A percentile compares a stretch with the other conserved stretches of the same genome.
Evolutionary conservation across 2,329 filamentous ascomycete species (phyloP).

Genomic region (Calonectria ilicicola): DNA sequence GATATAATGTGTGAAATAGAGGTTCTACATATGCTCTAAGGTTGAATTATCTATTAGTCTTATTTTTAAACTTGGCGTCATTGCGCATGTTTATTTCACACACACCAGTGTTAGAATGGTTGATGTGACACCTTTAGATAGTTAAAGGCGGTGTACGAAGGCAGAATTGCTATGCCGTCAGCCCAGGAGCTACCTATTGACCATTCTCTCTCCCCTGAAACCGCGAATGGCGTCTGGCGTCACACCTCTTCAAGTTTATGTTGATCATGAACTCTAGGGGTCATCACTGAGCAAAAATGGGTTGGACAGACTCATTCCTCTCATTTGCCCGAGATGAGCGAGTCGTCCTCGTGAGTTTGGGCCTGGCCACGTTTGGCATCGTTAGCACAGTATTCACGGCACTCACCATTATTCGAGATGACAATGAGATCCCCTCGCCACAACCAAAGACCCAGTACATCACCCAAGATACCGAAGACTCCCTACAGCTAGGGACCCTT

Average conservation of each 20-base stretch:
- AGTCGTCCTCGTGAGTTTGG: conserved; percentile 64
- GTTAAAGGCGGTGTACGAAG: conserved; percentile 1
- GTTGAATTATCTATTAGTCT: neutral
- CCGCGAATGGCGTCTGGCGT: neutral
- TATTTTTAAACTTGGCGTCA: neutral
- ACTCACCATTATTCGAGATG: conserved; percentile 70
- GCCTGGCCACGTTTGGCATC: conserved; percentile 69
- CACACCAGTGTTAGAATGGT: neutral
- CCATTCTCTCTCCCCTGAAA: neutral
- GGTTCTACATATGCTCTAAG: neutral
- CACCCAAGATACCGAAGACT: conserved; percentile 80
- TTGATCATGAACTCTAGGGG: conserved; percentile 21
- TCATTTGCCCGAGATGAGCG: conserved; percentile 61
- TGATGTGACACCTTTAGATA: neutral
- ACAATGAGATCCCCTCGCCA: conserved; percentile 73
- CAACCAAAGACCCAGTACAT: conserved; percentile 79
- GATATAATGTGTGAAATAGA: neutral
- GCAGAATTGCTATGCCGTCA: conserved; percentile 34
- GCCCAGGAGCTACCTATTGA: conserved; percentile 26
- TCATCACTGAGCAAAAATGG: conserved; percentile 50
- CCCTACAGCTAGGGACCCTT: conserved; percentile 74
- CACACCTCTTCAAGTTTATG: neutral
- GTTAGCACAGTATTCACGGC: conserved; percentile 68
- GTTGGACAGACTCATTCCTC: conserved; percentile 46
- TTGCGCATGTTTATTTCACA: neutral